These are phyloP conservation scores for Serendipita sp. DNA, from an alignment of 1,284 basidiomycete genomes.

Conservation along the genomic window DNA sequence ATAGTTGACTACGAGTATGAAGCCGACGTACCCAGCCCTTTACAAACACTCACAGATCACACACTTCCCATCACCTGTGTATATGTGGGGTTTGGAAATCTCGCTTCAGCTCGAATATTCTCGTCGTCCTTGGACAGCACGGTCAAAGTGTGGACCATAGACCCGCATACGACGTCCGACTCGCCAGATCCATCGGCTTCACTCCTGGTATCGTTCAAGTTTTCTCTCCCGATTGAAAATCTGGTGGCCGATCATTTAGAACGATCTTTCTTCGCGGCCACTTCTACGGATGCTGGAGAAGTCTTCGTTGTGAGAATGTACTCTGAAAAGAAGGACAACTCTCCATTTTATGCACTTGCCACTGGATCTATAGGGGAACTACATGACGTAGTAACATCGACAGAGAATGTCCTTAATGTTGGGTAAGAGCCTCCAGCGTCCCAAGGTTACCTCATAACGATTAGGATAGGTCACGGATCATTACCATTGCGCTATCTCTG, in stretches of 20 bases:
- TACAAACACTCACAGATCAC: constrained; percentile 77
- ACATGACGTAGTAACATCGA: constrained; percentile 35
- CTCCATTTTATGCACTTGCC: constrained; percentile 52
- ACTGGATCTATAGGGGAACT: constrained; percentile 58
- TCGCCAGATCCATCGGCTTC: constrained; percentile 66
- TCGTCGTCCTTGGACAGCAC: constrained; percentile 80
- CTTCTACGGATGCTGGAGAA: constrained; percentile 40
- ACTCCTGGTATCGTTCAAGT: constrained; percentile 74
- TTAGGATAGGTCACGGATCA: constrained; percentile 26
- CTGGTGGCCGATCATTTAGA: constrained; percentile 74
- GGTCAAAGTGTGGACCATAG: constrained; percentile 54
- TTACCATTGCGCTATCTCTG: constrained; percentile 61
- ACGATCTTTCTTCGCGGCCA: constrained; percentile 75
- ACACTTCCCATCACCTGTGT: constrained; percentile 81
- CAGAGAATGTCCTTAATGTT: constrained; percentile 46
- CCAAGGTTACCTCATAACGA: background rate
- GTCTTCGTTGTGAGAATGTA: constrained; percentile 75
- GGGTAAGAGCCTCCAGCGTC: constrained; percentile 29
- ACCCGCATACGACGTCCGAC: constrained; percentile 1
- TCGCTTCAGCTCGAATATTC: constrained; percentile 64
- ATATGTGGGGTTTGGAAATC: constrained; percentile 60
- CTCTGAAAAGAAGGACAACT: constrained; percentile 38
- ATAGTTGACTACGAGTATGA: constrained; percentile 55
- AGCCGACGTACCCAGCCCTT: constrained; percentile 59
- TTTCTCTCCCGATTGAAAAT: constrained; percentile 55